Percentiles rank a stretch among this genome's conserved stretches.
Conservation (phyloP, 495 filamentous ascomycete genomes). For the Aspergillus affinis region DNA sequence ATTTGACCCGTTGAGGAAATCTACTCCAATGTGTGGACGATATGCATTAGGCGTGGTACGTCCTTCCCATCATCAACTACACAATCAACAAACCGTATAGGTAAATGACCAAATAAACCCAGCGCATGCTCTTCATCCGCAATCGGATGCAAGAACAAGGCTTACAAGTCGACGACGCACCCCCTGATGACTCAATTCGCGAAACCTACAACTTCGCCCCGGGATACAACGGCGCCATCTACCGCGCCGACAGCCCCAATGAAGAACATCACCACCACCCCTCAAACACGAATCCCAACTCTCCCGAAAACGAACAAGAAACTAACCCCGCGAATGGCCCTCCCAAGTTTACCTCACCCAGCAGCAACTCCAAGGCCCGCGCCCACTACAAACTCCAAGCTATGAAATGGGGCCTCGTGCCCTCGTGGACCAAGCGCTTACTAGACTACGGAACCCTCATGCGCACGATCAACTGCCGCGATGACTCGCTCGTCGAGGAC, state of each 20-base stretch:
- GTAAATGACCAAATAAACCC: neutral
- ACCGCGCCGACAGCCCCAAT: constrained; percentile 62
- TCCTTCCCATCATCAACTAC: neutral
- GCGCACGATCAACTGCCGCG: constrained; percentile 93
- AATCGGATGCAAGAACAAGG: constrained; percentile 68
- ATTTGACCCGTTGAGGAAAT: neutral
- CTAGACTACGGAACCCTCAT: constrained; percentile 73
- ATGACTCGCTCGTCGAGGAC: constrained; percentile 75
- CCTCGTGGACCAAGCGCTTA: constrained; percentile 86
- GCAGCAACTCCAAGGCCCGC: no score
- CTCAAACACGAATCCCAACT: neutral
- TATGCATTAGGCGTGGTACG: constrained; percentile 77
- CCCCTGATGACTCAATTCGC: constrained; percentile 69
- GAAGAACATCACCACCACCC: constrained; percentile 1
- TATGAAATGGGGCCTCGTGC: constrained; percentile 92
- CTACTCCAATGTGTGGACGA: constrained; percentile 71
- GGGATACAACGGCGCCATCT: constrained; percentile 80
- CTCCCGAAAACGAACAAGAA: constrained; percentile 7
- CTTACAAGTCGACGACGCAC: constrained; percentile 75
- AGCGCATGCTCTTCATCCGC: constrained; percentile 65
- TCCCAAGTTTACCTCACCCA: no score
- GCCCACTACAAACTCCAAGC: constrained; percentile 72
- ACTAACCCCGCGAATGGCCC: neutral
- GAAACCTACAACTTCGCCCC: constrained; percentile 94
- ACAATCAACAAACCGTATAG: neutral